These are phyloP conservation scores for Emmonsia crescens DNA, from an alignment of 2,329 filamentous ascomycete species.

Conservation along the genomic window DNA sequence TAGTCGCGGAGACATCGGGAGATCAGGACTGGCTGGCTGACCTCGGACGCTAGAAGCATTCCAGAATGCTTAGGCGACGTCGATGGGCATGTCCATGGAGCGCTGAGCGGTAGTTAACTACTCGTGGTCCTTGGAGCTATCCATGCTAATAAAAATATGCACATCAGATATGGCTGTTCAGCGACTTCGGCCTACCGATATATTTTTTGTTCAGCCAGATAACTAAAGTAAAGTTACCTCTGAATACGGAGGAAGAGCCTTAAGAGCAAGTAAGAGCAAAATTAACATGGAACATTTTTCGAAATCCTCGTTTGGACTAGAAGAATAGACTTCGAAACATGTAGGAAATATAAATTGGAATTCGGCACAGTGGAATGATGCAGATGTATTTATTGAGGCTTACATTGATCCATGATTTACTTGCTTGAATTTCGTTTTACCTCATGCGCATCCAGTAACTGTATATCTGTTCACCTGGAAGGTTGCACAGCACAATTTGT, in stretches of 20 bases:
- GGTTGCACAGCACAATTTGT: not conserved
- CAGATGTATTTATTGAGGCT: not conserved
- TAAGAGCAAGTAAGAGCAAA: not conserved
- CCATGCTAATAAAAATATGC: not conserved
- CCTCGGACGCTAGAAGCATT: not conserved
- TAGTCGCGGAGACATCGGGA: too few relatives aligned
- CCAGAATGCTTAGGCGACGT: too few relatives aligned
- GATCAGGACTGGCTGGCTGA: not conserved
- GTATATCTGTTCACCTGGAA: too few relatives aligned
- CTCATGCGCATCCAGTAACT: too few relatives aligned
- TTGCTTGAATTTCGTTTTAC: not conserved
- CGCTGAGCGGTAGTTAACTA: too few relatives aligned
- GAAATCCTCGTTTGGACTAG: not conserved
- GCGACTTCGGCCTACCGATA: not conserved
- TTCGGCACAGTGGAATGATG: not conserved
- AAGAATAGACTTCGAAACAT: not conserved
- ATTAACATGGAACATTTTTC: not conserved
- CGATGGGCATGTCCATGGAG: too few relatives aligned
- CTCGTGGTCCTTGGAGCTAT: not conserved
- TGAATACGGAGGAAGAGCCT: not conserved
- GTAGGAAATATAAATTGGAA: not conserved
- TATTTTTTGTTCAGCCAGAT: not conserved
- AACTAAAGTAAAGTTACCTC: too few relatives aligned
- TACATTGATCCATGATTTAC: not conserved
- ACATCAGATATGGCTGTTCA: not conserved